These are phyloP conservation scores for Cercospora citrullina DNA, from an alignment of 2,329 filamentous ascomycete species.

Conservation along the genomic window DNA sequence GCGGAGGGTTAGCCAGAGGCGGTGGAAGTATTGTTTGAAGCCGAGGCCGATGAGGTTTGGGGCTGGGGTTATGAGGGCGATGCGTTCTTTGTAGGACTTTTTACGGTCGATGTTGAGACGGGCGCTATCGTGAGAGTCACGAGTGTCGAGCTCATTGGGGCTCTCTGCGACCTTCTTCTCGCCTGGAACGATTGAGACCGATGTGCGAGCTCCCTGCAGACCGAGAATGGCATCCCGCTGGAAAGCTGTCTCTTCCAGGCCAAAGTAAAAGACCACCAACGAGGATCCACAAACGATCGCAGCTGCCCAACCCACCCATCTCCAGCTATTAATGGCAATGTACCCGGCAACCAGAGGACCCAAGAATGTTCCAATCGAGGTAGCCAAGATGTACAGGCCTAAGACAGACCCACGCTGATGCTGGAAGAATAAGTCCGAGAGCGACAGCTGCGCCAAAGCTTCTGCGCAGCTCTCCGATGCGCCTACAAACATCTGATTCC, in stretches of 20 bases:
- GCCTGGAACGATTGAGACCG: background rate
- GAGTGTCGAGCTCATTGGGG: background rate
- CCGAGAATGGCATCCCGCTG: slow-evolving; percentile 46
- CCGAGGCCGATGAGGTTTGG: slow-evolving; percentile 56
- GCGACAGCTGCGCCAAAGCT: slow-evolving; percentile 57
- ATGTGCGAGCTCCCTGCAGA: slow-evolving; percentile 16
- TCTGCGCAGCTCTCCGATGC: slow-evolving; percentile 59
- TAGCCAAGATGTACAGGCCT: slow-evolving; percentile 58
- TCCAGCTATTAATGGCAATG: slow-evolving; percentile 52
- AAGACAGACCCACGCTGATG: slow-evolving; percentile 57
- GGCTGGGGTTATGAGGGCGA: slow-evolving; percentile 57
- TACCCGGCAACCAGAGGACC: slow-evolving; percentile 57
- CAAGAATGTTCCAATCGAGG: slow-evolving; percentile 57
- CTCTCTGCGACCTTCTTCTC: slow-evolving; percentile 22
- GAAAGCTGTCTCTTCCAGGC: slow-evolving; percentile 56
- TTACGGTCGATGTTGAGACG: slow-evolving; percentile 28
- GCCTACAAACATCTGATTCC: slow-evolving; percentile 59
- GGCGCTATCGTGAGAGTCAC: slow-evolving; percentile 13
- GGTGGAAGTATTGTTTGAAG: slow-evolving; percentile 55
- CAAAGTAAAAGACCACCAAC: slow-evolving; percentile 53
- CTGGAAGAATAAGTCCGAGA: slow-evolving; percentile 60
- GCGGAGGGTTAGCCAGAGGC: slow-evolving; percentile 57
- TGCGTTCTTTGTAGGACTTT: slow-evolving; percentile 58
- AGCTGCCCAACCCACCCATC: slow-evolving; percentile 57
- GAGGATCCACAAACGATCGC: slow-evolving; percentile 53